A percentile compares a stretch with the other conserved stretches of the same genome.
These are phyloP conservation scores for Fusarium sp. DNA, from an alignment of 2,329 filamentous ascomycete species.

Conservation along the genomic window DNA sequence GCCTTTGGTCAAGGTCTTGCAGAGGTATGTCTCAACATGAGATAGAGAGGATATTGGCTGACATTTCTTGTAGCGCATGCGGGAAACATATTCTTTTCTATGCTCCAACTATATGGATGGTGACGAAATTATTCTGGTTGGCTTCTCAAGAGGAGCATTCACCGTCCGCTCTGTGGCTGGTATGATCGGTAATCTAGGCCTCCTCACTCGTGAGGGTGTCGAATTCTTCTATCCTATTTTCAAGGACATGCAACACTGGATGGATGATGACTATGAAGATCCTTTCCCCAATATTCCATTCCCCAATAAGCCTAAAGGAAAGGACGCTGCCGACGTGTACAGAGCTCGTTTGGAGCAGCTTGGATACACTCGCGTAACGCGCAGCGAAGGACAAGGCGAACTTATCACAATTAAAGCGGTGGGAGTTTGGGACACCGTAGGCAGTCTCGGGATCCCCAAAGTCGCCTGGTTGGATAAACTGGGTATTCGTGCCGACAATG, in stretches of 20 bases:
- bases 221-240: conserved; percentile 69
- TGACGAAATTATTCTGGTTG: conserved; percentile 69
- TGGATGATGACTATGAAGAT: conserved; percentile 60
- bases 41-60: conserved; percentile 1
- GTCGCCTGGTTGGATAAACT: conserved; percentile 61
- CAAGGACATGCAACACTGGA: conserved; percentile 69
- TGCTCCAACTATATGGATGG: conserved; percentile 72
- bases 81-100: conserved; percentile 73
- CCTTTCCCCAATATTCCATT: conserved; percentile 63
- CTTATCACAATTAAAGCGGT: conserved; percentile 61
- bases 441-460: conserved; percentile 61
- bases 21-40: conserved; percentile 56
- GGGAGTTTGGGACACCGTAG: conserved; percentile 64
- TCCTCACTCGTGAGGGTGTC: conserved; percentile 66
- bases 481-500: conserved; percentile 60
- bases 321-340: conserved; percentile 58
- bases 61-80: conserved; percentile 59
- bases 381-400: conserved; percentile 55
- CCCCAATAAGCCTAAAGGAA: conserved; percentile 62
- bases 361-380: conserved; percentile 59
- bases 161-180: conserved; percentile 69
- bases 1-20: conserved; percentile 68
- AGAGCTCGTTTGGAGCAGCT: conserved; percentile 60
- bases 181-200: conserved; percentile 64
- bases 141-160: conserved; percentile 71